phyloP scores from a whole-genome alignment of 306 rosid species.

The Mimosa pudica region DNA sequence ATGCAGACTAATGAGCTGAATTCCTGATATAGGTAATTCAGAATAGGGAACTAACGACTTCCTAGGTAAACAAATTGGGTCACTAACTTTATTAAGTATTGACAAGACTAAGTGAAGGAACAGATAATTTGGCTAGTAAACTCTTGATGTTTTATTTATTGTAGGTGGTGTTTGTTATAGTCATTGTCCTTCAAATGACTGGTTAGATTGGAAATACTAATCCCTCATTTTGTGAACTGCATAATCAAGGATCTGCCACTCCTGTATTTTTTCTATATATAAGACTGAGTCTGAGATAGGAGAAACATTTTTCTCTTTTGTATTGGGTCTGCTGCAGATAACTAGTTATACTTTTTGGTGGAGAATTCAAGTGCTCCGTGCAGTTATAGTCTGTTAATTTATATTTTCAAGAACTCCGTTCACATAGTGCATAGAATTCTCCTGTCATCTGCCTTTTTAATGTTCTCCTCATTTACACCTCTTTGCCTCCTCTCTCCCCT shows the following conservation, averaged over 20 bases:
- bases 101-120: not conserved
- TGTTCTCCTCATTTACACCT: not conserved
- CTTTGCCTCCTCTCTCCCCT: not conserved
- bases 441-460: not conserved
- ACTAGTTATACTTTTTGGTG: not conserved
- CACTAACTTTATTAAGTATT: not conserved
- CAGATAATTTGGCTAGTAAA: not conserved
- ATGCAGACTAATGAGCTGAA: not conserved
- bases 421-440: not conserved
- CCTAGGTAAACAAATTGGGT: not conserved
- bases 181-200: not conserved
- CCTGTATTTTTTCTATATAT: not conserved
- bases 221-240: not conserved
- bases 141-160: not conserved
- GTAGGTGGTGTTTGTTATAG: not conserved
- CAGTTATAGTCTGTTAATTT: constrained; percentile 13
- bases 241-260: not conserved
- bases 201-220: not conserved
- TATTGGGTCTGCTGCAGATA: not conserved
- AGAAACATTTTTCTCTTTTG: not conserved
- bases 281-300: not conserved
- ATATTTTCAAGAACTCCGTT: not conserved
- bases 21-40: not conserved
- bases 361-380: not conserved
- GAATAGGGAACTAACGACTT: not conserved